A percentile compares a stretch with the other conserved stretches of the same genome.
Evolutionary conservation across 164 flowering plant species (phyloP).

Genomic region (Aristolochia californica): DNA sequence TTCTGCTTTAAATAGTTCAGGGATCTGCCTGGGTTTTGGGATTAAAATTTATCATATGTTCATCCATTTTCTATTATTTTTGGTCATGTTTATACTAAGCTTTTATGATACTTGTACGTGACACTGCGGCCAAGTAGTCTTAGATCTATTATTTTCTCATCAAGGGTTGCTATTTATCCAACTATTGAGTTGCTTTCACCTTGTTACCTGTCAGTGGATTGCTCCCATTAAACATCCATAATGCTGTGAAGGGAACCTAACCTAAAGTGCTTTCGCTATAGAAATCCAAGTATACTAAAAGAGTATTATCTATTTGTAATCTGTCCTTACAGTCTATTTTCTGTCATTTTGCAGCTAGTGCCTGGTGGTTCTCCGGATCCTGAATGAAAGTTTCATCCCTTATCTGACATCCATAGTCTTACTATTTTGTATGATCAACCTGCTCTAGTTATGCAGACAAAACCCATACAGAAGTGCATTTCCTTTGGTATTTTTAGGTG

Average conservation of each 20-base stretch:
- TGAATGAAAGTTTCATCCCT: neutral
- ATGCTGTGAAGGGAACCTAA: neutral
- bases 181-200: too few relatives aligned
- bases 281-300: neutral
- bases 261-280: too few relatives aligned
- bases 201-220: neutral
- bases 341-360: slow-evolving; percentile 50
- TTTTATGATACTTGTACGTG: too few relatives aligned
- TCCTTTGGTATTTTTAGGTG: too few relatives aligned
- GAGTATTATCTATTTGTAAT: too few relatives aligned
- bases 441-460: too few relatives aligned
- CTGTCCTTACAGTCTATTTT: neutral
- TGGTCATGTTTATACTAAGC: neutral
- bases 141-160: neutral
- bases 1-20: neutral
- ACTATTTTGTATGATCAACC: too few relatives aligned
- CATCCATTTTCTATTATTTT: neutral
- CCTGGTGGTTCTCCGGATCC: slow-evolving; percentile 78
- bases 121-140: neutral
- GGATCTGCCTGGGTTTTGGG: too few relatives aligned
- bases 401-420: too few relatives aligned
- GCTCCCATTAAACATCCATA: neutral
- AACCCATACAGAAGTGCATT: too few relatives aligned
- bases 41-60: neutral
- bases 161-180: neutral